A percentile compares a stretch with the other conserved stretches of the same genome.
Conservation (phyloP, 257 asterid genomes). For the Schizonepeta tenuifolia region DNA sequence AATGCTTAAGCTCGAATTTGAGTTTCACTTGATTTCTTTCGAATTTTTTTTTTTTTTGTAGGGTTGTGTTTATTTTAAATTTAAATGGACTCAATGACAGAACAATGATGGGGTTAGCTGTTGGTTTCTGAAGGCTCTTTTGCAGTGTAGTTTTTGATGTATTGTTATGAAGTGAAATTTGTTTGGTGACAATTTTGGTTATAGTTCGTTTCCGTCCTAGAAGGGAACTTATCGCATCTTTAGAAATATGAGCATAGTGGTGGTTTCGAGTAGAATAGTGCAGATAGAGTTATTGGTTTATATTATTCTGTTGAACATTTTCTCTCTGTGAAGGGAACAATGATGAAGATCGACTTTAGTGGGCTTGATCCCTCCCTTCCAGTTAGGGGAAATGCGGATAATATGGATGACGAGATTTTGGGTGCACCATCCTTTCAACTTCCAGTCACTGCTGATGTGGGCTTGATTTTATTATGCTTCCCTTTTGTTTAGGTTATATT, state of each 20-base stretch:
- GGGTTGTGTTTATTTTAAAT: not conserved
- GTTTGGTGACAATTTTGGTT: not conserved
- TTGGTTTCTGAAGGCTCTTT: not conserved
- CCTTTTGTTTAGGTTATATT: not conserved
- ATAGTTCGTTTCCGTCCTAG: not conserved
- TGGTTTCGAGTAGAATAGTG: not conserved
- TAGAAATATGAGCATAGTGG: not conserved
- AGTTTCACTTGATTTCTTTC: not conserved
- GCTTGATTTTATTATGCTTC: slow-evolving; percentile 27
- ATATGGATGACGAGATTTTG: slow-evolving; percentile 27
- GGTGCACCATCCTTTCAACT: slow-evolving; percentile 20
- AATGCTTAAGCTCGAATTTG: not conserved
- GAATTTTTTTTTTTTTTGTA: not conserved
- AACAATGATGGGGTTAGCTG: not conserved
- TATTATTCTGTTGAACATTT: slow-evolving; percentile 13
- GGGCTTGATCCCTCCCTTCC: slow-evolving; percentile 72
- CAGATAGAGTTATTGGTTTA: not conserved
- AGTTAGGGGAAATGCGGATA: slow-evolving; percentile 47
- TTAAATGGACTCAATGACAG: not conserved
- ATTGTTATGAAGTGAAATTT: not conserved
- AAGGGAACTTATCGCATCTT: not conserved
- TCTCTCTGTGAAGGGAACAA: slow-evolving; percentile 35
- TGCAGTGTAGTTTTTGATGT: not conserved
- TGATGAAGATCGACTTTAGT: slow-evolving; percentile 79
- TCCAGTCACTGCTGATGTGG: slow-evolving; percentile 56